Evolutionary conservation across 768 basidiomycete genomes (phyloP).

Genomic region (Kwoniella mangroviensis): DNA sequence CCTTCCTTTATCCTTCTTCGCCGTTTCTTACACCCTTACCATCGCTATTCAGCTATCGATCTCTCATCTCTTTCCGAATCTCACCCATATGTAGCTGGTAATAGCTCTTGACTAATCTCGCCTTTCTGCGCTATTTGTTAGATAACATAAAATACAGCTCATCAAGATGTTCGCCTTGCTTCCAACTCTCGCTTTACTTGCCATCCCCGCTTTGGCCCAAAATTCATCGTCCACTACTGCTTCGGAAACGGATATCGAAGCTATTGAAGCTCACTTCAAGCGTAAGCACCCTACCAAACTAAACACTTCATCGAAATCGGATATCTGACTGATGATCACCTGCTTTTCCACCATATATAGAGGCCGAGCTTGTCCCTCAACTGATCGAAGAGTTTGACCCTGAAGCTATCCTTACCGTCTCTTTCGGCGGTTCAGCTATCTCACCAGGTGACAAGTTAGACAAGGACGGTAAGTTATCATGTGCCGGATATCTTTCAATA

Average conservation of each 20-base stretch:
- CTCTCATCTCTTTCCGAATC: no score
- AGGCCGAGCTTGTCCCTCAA: constrained; percentile 65
- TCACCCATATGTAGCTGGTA: neutral
- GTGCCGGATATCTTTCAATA: neutral
- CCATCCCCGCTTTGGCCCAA: constrained; percentile 20
- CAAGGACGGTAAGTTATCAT: constrained; percentile 63
- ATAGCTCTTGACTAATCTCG: neutral
- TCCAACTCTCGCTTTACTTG: constrained; percentile 28
- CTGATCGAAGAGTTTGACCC: constrained; percentile 69
- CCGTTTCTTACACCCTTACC: neutral
- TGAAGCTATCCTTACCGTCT: constrained; percentile 64
- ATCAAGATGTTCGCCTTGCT: constrained; percentile 24
- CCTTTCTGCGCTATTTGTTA: neutral
- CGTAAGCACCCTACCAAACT: no score
- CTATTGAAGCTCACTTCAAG: constrained; percentile 30
- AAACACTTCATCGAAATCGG: no score
- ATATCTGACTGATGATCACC: neutral
- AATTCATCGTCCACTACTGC: constrained; percentile 14
- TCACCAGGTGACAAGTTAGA: constrained; percentile 67
- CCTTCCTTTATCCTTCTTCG: neutral
- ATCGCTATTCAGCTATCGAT: no score
- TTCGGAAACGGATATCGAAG: constrained; percentile 19
- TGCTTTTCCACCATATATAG: constrained; percentile 23
- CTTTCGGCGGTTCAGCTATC: constrained; percentile 64
- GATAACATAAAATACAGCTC: neutral